Conservation (phyloP, 208 protist species). For the Leishmania lainsoni region DNA sequence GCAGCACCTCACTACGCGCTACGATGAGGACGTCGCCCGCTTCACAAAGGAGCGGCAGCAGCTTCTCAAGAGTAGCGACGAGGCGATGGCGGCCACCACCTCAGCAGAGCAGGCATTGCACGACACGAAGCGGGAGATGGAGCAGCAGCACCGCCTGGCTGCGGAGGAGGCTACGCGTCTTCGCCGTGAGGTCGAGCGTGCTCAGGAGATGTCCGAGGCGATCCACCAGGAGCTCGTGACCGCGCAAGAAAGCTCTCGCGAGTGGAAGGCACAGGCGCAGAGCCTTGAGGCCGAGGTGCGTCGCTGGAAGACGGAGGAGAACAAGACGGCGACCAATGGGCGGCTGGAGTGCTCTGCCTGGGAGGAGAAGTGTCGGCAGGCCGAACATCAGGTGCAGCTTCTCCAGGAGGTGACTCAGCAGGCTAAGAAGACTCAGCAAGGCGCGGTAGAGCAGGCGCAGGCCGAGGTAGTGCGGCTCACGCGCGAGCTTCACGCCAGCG, state of each 20-base stretch:
- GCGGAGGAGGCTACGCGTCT: slow-evolving; percentile 29
- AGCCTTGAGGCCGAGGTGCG: slow-evolving; percentile 41
- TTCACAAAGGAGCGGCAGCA: slow-evolving; percentile 47
- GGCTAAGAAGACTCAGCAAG: slow-evolving; percentile 20
- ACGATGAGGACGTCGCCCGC: slow-evolving; percentile 50
- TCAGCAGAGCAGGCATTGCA: slow-evolving; percentile 37
- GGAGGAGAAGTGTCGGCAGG: slow-evolving; percentile 43
- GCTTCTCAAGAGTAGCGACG: slow-evolving; percentile 46
- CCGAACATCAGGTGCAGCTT: slow-evolving; percentile 41
- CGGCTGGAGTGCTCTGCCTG: slow-evolving; percentile 34
- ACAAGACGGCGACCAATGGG: slow-evolving; percentile 31
- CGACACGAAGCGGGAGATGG: slow-evolving; percentile 31
- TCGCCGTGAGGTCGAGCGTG: slow-evolving; percentile 22
- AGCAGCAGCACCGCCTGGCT: slow-evolving; percentile 35
- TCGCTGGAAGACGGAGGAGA: slow-evolving; percentile 59
- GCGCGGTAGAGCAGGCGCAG: slow-evolving; percentile 54
- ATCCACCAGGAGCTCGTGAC: slow-evolving; percentile 12
- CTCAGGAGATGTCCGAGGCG: slow-evolving; percentile 14
- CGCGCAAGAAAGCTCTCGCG: slow-evolving; percentile 28
- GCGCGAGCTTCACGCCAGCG: slow-evolving; percentile 88
- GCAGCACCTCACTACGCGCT: slow-evolving; percentile 43
- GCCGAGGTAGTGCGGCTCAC: slow-evolving; percentile 61
- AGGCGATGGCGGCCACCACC: slow-evolving; percentile 23
- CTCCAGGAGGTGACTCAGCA: slow-evolving; percentile 44
- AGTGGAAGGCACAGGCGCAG: slow-evolving; percentile 36